Percentiles rank a stretch among this genome's conserved stretches.
phyloP scores from a whole-genome alignment of 2,329 filamentous ascomycete genomes.

The Parastagonospora nodorum region DNA sequence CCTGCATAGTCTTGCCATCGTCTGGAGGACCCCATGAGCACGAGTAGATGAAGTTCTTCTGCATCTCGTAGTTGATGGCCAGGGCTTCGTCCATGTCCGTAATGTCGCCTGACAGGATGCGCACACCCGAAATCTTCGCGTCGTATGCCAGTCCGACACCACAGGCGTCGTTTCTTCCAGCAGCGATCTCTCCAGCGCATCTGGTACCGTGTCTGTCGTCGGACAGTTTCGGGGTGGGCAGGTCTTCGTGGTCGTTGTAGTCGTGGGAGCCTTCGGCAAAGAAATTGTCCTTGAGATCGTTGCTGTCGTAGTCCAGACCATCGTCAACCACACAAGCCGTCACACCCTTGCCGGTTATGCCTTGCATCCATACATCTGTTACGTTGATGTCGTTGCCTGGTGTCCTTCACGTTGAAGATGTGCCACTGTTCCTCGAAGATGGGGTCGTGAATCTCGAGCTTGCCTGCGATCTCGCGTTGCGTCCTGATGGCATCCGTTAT shows the following conservation, averaged over 20 bases:
- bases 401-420: constrained; percentile 78
- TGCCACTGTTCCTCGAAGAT: constrained; percentile 97
- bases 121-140: constrained; percentile 85
- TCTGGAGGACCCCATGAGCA: constrained; percentile 98
- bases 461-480: constrained; percentile 50
- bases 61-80: constrained; percentile 88
- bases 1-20: constrained; percentile 92
- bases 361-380: constrained; percentile 88
- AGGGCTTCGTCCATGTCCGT: constrained; percentile 90
- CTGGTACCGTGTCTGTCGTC: constrained; percentile 93
- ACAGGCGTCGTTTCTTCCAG: constrained; percentile 89
- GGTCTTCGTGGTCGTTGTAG: constrained; percentile 83
- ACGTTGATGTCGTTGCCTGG: constrained; percentile 93
- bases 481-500: constrained; percentile 55
- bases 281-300: constrained; percentile 91
- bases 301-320: constrained; percentile 92
- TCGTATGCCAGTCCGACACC: constrained; percentile 96
- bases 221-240: constrained; percentile 79
- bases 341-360: constrained; percentile 84
- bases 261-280: constrained; percentile 92
- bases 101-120: constrained; percentile 89
- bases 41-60: constrained; percentile 95
- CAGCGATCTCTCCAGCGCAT: constrained; percentile 92
- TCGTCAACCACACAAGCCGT: constrained; percentile 96
- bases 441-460: constrained; percentile 81